Conservation (phyloP, 306 rosid genomes). For the Fragaria iinumae region DNA sequence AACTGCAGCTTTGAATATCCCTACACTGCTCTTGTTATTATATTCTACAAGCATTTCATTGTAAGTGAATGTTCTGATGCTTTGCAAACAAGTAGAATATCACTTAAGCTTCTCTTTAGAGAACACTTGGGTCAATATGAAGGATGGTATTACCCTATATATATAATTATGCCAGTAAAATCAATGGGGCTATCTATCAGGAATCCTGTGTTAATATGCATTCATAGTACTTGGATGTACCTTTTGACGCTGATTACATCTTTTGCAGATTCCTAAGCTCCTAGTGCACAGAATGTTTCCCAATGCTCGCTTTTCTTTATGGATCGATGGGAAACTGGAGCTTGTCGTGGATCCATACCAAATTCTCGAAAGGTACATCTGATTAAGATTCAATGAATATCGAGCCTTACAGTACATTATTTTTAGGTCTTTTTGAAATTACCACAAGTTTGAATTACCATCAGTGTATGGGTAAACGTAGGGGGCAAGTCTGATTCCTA, state of each 20-base stretch:
- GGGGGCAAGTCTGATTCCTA: not conserved
- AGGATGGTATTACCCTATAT: slow-evolving; percentile 5
- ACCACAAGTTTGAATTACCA: slow-evolving; percentile 1
- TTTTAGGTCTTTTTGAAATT: not conserved
- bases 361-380: slow-evolving; percentile 79
- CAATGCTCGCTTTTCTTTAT: slow-evolving; percentile 80
- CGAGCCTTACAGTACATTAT: not conserved
- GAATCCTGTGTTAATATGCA: not conserved
- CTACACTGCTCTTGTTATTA: not conserved
- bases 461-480: not conserved
- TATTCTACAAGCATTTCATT: not conserved
- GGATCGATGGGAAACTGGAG: slow-evolving; percentile 95
- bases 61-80: not conserved
- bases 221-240: slow-evolving; percentile 9
- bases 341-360: slow-evolving; percentile 89
- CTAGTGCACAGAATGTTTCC: slow-evolving; percentile 87
- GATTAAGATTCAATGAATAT: not conserved
- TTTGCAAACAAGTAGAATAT: slow-evolving; percentile 9
- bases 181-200: not conserved
- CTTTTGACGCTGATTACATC: slow-evolving; percentile 28
- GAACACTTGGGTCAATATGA: not conserved
- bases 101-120: slow-evolving; percentile 8
- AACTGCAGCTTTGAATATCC: not conserved
- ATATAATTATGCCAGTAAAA: not conserved
- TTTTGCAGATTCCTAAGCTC: slow-evolving; percentile 87